These are phyloP conservation scores for Hymenoscyphus repandus DNA, from an alignment of 2,329 filamentous ascomycete genomes.

Conservation along the genomic window DNA sequence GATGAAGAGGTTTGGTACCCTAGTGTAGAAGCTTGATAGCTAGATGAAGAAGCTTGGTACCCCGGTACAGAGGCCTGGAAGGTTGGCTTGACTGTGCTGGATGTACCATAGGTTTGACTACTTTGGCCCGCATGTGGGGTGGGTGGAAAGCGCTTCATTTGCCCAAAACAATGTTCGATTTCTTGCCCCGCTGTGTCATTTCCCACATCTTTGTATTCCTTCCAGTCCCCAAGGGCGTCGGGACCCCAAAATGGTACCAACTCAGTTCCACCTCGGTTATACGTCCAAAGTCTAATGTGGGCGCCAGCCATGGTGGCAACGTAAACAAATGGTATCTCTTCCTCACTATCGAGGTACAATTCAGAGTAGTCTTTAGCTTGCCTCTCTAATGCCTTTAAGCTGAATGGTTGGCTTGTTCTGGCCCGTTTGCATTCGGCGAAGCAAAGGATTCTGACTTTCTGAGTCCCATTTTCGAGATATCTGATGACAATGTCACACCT, in stretches of 20 bases:
- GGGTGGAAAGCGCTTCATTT: constrained; percentile 2
- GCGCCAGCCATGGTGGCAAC: constrained; percentile 3
- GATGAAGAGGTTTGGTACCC: not conserved
- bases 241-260: constrained; percentile 1
- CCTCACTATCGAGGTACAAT: too few relatives aligned
- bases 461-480: not conserved
- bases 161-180: not conserved
- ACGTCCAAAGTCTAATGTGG: constrained; percentile 3
- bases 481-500: constrained; percentile 6
- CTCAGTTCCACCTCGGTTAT: not conserved
- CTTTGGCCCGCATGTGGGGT: constrained; percentile 1
- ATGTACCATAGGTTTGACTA: not conserved
- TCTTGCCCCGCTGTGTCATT: not conserved
- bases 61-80: not conserved
- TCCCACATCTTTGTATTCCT: constrained; percentile 2
- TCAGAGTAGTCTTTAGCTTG: not conserved
- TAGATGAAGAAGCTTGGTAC: not conserved
- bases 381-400: too few relatives aligned
- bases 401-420: not conserved
- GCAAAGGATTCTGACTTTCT: constrained; percentile 13
- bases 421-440: constrained; percentile 5
- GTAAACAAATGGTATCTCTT: not conserved
- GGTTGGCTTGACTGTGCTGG: not conserved
- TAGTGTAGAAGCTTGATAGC: not conserved
- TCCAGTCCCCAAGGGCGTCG: not conserved